phyloP scores from a whole-genome alignment of 2,329 filamentous ascomycete genomes.

The Clonostachys rhizophaga region DNA sequence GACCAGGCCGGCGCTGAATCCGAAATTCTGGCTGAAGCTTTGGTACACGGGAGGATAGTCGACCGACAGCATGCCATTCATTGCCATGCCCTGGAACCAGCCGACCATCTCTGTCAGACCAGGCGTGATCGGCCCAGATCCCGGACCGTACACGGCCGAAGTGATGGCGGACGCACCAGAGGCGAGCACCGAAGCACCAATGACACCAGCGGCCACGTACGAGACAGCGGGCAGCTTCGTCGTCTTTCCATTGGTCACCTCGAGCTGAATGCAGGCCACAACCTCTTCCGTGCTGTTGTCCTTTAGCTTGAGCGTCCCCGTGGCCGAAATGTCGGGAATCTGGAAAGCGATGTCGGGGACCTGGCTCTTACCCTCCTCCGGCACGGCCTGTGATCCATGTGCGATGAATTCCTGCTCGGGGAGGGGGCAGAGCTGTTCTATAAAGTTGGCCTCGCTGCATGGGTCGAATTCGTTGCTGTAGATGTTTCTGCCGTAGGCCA shows the following conservation, averaged over 20 bases:
- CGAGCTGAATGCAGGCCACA: conserved; percentile 78
- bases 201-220: conserved; percentile 79
- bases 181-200: conserved; percentile 74
- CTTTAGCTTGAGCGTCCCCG: conserved; percentile 74
- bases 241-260: conserved; percentile 84
- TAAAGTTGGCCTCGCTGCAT: conserved; percentile 62
- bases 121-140: conserved; percentile 66
- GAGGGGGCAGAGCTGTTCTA: conserved; percentile 79
- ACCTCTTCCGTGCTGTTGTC: conserved; percentile 52
- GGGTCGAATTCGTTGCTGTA: conserved; percentile 82
- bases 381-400: conserved; percentile 66
- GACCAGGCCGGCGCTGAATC: conserved; percentile 80
- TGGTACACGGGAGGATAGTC: conserved; percentile 83
- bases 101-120: conserved; percentile 81
- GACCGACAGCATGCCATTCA: conserved; percentile 95
- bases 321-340: conserved; percentile 83
- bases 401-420: conserved; percentile 72
- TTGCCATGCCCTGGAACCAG: conserved; percentile 90
- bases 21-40: conserved; percentile 90
- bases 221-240: conserved; percentile 70
- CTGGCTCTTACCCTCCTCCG: conserved; percentile 62
- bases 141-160: conserved; percentile 51
- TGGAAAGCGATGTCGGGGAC: conserved; percentile 88
- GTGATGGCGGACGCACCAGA: conserved; percentile 67
- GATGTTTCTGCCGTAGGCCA: conserved; percentile 77